Conservation (phyloP, 2,329 filamentous ascomycete species). For the Talaromyces sp. region DNA sequence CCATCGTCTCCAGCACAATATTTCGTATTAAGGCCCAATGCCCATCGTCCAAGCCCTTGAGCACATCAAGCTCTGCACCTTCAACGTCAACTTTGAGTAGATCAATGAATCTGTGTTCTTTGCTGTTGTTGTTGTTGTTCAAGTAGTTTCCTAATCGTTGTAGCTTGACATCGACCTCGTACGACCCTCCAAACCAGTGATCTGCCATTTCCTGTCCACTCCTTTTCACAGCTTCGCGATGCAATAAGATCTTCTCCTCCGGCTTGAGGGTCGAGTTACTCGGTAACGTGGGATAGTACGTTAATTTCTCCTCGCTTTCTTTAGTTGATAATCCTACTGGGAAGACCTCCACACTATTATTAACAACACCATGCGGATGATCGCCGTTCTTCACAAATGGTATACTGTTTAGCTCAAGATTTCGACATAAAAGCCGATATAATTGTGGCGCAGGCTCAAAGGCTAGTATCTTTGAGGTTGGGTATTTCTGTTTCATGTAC, state of each 20-base stretch:
- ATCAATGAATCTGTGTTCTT: not conserved
- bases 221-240: not conserved
- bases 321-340: not conserved
- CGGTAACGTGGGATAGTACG: not conserved
- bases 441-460: constrained; percentile 6
- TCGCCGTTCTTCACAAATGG: not conserved
- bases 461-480: not conserved
- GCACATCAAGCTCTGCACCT: constrained; percentile 1
- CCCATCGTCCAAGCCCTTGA: not conserved
- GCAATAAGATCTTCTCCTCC: not conserved
- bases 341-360: not conserved
- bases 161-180: not conserved
- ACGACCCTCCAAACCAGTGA: not conserved
- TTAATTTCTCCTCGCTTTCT: not conserved
- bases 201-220: not conserved
- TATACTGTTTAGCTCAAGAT: not conserved
- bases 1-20: constrained; percentile 1
- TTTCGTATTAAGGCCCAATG: constrained; percentile 1
- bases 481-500: constrained; percentile 10
- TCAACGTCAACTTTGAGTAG: constrained; percentile 12
- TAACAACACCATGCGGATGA: not conserved
- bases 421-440: not conserved
- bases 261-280: constrained; percentile 6
- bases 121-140: not conserved
- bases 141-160: not conserved